These are phyloP conservation scores for Grigorovia humatica DNA, from an alignment of 805 yeast genomes.

Conservation along the genomic window DNA sequence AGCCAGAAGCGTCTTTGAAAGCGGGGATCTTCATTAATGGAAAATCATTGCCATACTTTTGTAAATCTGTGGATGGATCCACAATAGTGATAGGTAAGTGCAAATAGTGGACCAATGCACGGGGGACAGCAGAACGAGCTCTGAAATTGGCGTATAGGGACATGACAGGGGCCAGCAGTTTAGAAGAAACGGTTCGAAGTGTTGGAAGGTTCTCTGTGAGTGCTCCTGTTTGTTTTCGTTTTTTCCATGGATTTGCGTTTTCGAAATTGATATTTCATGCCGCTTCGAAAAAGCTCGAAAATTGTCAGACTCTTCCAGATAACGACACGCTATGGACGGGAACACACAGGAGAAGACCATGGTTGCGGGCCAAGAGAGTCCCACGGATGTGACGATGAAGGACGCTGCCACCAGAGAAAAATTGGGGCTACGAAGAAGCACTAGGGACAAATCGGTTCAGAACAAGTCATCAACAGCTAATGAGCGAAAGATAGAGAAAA, in stretches of 20 bases:
- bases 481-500: no score
- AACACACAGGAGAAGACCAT: neutral
- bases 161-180: slow-evolving; percentile 31
- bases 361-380: neutral
- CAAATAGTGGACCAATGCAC: slow-evolving; percentile 47
- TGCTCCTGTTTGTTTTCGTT: neutral
- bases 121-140: slow-evolving; percentile 33
- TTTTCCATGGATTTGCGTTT: neutral
- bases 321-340: neutral
- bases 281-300: neutral
- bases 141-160: slow-evolving; percentile 42
- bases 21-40: slow-evolving; percentile 62
- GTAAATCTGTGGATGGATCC: slow-evolving; percentile 25
- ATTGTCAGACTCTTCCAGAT: neutral
- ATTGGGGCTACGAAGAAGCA: neutral
- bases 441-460: neutral
- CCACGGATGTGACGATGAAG: neutral
- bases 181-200: no score
- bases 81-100: slow-evolving; percentile 47
- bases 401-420: neutral
- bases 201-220: no score
- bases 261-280: no score
- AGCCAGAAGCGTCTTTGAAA: slow-evolving; percentile 60
- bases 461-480: neutral
- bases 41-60: slow-evolving; percentile 41